Conservation (phyloP, 495 filamentous ascomycete genomes). For the Pyronema omphalodes region DNA sequence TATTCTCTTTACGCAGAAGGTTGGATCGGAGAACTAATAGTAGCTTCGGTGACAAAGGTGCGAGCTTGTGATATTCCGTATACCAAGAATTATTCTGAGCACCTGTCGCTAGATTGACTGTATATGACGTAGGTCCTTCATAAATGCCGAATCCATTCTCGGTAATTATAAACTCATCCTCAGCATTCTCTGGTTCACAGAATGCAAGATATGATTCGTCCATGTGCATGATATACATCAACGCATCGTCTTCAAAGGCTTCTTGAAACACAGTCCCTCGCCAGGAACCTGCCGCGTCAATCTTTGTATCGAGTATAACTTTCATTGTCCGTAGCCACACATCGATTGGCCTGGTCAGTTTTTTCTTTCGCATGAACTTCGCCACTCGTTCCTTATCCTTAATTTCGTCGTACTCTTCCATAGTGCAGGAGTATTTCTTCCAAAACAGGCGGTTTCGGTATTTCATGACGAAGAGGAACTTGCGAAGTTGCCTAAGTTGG, state of each 20-base stretch:
- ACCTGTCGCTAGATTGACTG: constrained; percentile 7
- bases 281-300: constrained; percentile 29
- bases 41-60: constrained; percentile 33
- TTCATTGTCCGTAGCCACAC: constrained; percentile 37
- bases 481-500: constrained; percentile 30
- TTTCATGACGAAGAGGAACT: constrained; percentile 38
- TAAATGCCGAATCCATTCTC: constrained; percentile 30
- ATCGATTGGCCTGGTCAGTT: constrained; percentile 29
- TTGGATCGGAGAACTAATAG: constrained; percentile 31
- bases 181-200: constrained; percentile 26
- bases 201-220: constrained; percentile 30
- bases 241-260: constrained; percentile 30
- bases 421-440: constrained; percentile 24
- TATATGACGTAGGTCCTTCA: constrained; percentile 27
- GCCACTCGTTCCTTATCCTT: constrained; percentile 27
- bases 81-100: constrained; percentile 3
- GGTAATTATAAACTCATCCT: constrained; percentile 34
- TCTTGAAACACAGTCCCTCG: constrained; percentile 17
- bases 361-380: constrained; percentile 31
- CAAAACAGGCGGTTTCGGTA: constrained; percentile 28
- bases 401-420: constrained; percentile 24
- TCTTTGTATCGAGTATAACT: constrained; percentile 30
- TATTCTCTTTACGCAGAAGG: constrained; percentile 12
- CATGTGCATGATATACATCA: constrained; percentile 28
- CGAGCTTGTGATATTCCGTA: constrained; percentile 30